Evolutionary conservation across 2,329 filamentous ascomycete species (phyloP), one percentile per base, ranked within the genome.

Genomic region (Ceratocystis eucalypticola): DNA sequence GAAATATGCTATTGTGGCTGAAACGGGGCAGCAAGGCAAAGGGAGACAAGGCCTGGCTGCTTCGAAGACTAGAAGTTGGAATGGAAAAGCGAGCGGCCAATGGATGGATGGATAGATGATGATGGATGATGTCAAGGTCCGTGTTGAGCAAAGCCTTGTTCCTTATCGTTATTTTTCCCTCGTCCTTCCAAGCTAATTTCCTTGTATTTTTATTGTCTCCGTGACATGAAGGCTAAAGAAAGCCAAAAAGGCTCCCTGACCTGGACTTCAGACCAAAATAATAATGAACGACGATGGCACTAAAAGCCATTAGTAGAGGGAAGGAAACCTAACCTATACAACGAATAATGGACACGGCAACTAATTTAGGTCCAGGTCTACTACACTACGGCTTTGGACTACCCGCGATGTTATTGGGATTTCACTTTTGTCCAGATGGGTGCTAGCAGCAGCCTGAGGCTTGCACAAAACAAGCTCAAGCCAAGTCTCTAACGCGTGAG

Each of bases 351-450:
- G 22, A 15, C 10, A 6, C 53, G 53, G 53, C 53, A 57, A 4
- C 53, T 57, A 57, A 12, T 57, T 57, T 57, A 57, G 53, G 53
- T 28, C 25, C 22, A 57, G 53, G 25, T 22, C 46, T 50, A n/a
- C 5, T 30, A 3, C 15, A 10, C 53, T 30, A 57, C 53, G 53
- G 53, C 22, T 28, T 57, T 28, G 53, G 53, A 57, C 22, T 57
- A 57, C 25, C 53, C 53, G 53, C 53, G 53, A 57, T 57, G 53
- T 28, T 57, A 2, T 57, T 30, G 22, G 53, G 53, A 57, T 57
- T 57, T 15, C 10, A 22, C 33, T 30, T 28, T 57, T 50, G 17
- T 50, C 46, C 6, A 50, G 46, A 50, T 50, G 46, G n/a, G 46
- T 50, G 46, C 46, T 50, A 50, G 45, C 45, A 48, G 15, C 17